Conservation (phyloP, 1,284 basidiomycete genomes). For the Xerocomus alliaceus region DNA sequence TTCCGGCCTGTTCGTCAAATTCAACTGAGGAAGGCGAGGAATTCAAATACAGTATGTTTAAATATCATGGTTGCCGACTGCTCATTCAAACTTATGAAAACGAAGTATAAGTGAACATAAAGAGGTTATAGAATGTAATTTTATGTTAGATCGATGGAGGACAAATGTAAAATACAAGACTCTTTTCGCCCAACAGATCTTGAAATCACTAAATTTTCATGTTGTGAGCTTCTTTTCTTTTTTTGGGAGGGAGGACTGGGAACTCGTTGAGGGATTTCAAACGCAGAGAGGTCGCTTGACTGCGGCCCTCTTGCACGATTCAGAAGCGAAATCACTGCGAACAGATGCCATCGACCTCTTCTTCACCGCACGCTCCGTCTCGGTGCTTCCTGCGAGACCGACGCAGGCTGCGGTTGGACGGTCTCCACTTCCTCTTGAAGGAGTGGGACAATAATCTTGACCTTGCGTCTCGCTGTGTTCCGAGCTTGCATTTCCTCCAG, state of each 20-base stretch:
- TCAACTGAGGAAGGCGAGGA: neutral
- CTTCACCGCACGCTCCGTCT: slow-evolving; percentile 1
- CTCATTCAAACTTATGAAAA: too few species aligned
- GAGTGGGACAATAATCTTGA: slow-evolving; percentile 28
- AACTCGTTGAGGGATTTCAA: slow-evolving; percentile 2
- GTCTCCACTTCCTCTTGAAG: slow-evolving; percentile 2
- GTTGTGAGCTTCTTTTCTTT: too few species aligned
- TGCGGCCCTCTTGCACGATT: slow-evolving; percentile 13
- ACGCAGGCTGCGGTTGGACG: neutral
- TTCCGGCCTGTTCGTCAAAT: neutral
- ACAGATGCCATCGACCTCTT: slow-evolving; percentile 2
- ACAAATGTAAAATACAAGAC: too few species aligned
- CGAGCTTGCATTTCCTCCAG: slow-evolving; percentile 23
- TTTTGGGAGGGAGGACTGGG: too few species aligned
- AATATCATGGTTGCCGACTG: too few species aligned
- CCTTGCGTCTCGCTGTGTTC: slow-evolving; percentile 13
- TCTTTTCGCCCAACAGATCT: neutral
- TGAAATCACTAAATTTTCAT: too few species aligned
- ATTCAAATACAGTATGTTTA: neutral
- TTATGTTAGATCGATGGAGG: neutral
- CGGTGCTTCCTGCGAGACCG: neutral
- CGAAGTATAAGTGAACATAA: neutral
- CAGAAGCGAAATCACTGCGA: slow-evolving; percentile 2
- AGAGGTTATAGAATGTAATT: neutral
- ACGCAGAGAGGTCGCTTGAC: slow-evolving; percentile 30